phyloP scores from a whole-genome alignment of 768 basidiomycete genomes.

The Mycena belliarum region DNA sequence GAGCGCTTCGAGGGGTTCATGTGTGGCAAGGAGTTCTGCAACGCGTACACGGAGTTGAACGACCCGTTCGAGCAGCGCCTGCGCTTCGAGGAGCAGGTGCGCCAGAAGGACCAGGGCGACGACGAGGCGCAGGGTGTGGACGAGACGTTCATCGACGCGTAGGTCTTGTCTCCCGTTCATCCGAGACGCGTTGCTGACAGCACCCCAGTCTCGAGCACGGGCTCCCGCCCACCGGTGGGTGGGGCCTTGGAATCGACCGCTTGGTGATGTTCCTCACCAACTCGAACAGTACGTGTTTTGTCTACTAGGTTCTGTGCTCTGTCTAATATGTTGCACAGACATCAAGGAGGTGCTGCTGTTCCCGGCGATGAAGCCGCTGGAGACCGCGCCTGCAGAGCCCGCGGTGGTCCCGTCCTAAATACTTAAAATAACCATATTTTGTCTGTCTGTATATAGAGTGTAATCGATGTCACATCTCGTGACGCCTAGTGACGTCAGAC shows the following conservation, averaged over 20 bases:
- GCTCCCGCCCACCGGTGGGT: conserved; percentile 95
- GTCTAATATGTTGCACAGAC: conserved; percentile 44
- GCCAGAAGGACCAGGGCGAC: conserved; percentile 95
- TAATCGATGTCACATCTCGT: too few relatives aligned
- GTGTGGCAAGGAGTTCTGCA: conserved; percentile 97
- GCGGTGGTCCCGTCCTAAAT: conserved; percentile 16
- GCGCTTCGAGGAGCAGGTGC: conserved; percentile 93
- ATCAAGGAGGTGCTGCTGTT: conserved; percentile 97
- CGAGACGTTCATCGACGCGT: conserved; percentile 95
- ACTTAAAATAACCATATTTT: background rate
- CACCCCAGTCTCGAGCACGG: conserved; percentile 85
- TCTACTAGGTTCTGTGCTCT: background rate
- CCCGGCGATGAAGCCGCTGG: conserved; percentile 94
- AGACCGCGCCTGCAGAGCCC: conserved; percentile 41
- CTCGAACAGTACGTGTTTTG: conserved; percentile 71
- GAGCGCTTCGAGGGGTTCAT: conserved; percentile 99
- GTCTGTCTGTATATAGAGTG: too few relatives aligned
- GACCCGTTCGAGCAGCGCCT: conserved; percentile 96
- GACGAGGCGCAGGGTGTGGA: conserved; percentile 98
- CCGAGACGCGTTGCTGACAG: background rate
- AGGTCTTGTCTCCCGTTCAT: conserved; percentile 36
- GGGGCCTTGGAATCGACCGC: conserved; percentile 95
- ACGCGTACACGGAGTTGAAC: conserved; percentile 99
- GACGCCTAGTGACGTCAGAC: too few relatives aligned
- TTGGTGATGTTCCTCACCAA: conserved; percentile 99